Percentiles rank a stretch among this genome's conserved stretches.
phyloP scores from a whole-genome alignment of 106 monocot genomes.

The Allium sativum region DNA sequence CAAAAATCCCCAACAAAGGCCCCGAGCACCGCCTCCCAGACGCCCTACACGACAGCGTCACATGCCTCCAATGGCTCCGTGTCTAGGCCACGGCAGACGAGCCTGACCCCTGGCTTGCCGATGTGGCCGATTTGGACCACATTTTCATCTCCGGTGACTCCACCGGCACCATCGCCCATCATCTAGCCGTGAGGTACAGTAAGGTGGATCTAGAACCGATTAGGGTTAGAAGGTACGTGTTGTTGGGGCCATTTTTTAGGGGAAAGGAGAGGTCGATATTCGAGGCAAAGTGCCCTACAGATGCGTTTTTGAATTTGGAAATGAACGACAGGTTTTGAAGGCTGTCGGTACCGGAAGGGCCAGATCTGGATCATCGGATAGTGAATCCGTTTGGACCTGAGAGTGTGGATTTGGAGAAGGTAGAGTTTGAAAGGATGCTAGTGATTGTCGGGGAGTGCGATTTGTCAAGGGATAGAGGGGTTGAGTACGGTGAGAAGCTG shows the following conservation, averaged over 20 bases:
- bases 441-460: constrained; percentile 58
- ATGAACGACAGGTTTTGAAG: constrained; percentile 56
- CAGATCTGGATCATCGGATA: constrained; percentile 35
- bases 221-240: constrained; percentile 37
- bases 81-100: constrained; percentile 8
- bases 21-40: constrained; percentile 76
- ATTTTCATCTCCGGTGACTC: constrained; percentile 76
- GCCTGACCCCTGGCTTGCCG: constrained; percentile 34
- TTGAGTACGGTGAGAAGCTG: constrained; percentile 34
- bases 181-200: constrained; percentile 46
- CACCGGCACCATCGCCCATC: constrained; percentile 71
- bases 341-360: constrained; percentile 42
- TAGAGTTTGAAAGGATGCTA: constrained; percentile 31
- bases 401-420: constrained; percentile 9
- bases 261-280: constrained; percentile 36
- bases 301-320: constrained; percentile 43
- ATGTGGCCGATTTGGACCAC: constrained; percentile 25
- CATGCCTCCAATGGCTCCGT: constrained; percentile 45
- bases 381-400: constrained; percentile 38
- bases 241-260: constrained; percentile 72
- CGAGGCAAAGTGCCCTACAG: constrained; percentile 48
- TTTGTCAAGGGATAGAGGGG: constrained; percentile 33
- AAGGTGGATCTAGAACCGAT: constrained; percentile 27
- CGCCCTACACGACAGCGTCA: constrained; percentile 35
- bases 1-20: too few species aligned